These are phyloP conservation scores for Yarrowia sp. DNA, from an alignment of 805 yeast genomes.

Conservation along the genomic window DNA sequence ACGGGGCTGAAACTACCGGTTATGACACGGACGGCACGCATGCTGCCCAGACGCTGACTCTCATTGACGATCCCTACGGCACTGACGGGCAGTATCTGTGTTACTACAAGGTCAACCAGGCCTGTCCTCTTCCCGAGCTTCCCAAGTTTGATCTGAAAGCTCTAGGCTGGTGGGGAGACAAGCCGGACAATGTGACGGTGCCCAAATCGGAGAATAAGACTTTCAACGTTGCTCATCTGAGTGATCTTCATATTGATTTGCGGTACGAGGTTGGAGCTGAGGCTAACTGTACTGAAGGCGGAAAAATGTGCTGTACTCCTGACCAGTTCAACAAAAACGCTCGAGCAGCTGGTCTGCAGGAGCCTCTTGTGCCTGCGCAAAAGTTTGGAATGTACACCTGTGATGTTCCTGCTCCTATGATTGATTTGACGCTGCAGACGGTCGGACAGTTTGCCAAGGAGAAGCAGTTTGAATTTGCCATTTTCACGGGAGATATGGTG, in stretches of 20 bases:
- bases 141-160: slow-evolving; percentile 57
- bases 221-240: slow-evolving; percentile 68
- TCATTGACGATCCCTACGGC: slow-evolving; percentile 59
- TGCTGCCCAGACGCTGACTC: slow-evolving; percentile 58
- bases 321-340: slow-evolving; percentile 37
- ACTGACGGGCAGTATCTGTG: slow-evolving; percentile 69
- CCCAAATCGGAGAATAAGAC: slow-evolving; percentile 48
- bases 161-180: slow-evolving; percentile 54
- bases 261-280: slow-evolving; percentile 57
- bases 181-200: slow-evolving; percentile 48
- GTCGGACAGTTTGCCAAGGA: slow-evolving; percentile 51
- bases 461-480: slow-evolving; percentile 61
- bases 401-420: slow-evolving; percentile 68
- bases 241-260: slow-evolving; percentile 69
- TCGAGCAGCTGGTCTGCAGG: background rate
- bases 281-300: slow-evolving; percentile 55
- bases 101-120: slow-evolving; percentile 56
- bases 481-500: slow-evolving; percentile 77
- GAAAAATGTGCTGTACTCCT: slow-evolving; percentile 62
- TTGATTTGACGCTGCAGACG: slow-evolving; percentile 63
- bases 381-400: slow-evolving; percentile 68
- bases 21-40: slow-evolving; percentile 43
- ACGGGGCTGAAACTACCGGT: slow-evolving; percentile 2
- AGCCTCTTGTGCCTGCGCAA: slow-evolving; percentile 59
- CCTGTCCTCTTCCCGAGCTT: slow-evolving; percentile 57